Conservation (phyloP, 2,329 filamentous ascomycete species). For the Penicillium thymicola region DNA sequence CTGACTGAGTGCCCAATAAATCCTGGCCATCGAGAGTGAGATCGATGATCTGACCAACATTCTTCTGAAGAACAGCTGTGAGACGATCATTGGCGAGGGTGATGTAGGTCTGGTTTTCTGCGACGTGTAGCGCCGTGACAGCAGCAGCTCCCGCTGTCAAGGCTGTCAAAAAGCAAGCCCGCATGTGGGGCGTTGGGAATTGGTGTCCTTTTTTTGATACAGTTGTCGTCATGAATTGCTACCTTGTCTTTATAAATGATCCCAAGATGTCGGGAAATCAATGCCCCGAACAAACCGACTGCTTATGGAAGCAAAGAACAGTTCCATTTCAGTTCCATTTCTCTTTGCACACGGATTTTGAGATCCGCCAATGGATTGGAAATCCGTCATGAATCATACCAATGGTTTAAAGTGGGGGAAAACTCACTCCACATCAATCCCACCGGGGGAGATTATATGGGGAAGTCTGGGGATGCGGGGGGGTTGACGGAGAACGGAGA, state of each 20-base stretch:
- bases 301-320: not conserved
- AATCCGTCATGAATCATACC: not conserved
- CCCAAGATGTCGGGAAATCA: not conserved
- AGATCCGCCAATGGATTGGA: not conserved
- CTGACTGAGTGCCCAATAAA: slow-evolving; percentile 49
- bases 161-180: not conserved
- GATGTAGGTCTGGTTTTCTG: slow-evolving; percentile 22
- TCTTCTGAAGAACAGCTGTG: slow-evolving; percentile 44
- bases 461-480: slow-evolving; percentile 1
- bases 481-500: slow-evolving; percentile 14
- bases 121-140: slow-evolving; percentile 17
- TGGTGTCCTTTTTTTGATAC: not conserved
- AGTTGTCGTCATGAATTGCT: not conserved
- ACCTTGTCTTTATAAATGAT: not conserved
- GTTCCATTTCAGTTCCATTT: not conserved
- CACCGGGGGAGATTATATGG: slow-evolving; percentile 1
- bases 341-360: not conserved
- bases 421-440: not conserved
- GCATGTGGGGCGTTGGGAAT: not conserved
- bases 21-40: slow-evolving; percentile 51
- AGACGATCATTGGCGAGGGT: slow-evolving; percentile 47
- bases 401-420: not conserved
- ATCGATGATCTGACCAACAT: slow-evolving; percentile 41
- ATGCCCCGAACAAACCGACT: not conserved
- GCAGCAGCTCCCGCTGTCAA: slow-evolving; percentile 5